phyloP scores from a whole-genome alignment of 768 basidiomycete species.

The Naganishia antarctica region DNA sequence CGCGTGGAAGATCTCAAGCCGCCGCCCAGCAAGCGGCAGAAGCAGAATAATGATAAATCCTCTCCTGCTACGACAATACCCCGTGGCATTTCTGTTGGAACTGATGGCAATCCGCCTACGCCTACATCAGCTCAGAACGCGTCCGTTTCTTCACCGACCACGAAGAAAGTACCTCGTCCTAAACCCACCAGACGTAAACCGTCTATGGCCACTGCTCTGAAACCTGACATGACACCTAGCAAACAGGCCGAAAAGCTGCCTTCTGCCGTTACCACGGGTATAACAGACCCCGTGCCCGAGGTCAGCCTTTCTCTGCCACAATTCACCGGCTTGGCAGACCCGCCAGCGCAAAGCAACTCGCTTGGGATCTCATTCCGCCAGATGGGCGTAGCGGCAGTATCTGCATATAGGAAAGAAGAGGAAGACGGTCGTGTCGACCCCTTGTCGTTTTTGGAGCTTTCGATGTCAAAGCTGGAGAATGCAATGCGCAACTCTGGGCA shows the following conservation, averaged over 20 bases:
- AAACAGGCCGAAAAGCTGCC: constrained; percentile 11
- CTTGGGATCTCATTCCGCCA: constrained; percentile 19
- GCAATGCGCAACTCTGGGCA: constrained; percentile 15
- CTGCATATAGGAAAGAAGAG: constrained; percentile 20
- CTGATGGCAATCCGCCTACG: constrained; percentile 14
- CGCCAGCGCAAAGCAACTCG: background rate
- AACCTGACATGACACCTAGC: constrained; percentile 4
- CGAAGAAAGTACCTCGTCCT: constrained; percentile 10
- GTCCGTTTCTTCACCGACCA: constrained; percentile 4
- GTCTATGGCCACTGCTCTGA: background rate
- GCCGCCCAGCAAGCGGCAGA: constrained; percentile 27
- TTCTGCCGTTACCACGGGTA: background rate
- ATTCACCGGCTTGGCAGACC: constrained; percentile 15
- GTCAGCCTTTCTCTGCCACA: constrained; percentile 9
- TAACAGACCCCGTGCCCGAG: background rate
- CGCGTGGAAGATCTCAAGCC: constrained; percentile 29
- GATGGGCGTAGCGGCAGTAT: constrained; percentile 17
- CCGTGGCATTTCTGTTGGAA: constrained; percentile 6
- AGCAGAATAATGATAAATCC: constrained; percentile 21
- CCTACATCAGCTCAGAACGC: constrained; percentile 1
- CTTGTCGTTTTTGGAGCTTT: constrained; percentile 1
- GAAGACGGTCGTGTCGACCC: constrained; percentile 18
- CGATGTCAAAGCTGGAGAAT: constrained; percentile 17
- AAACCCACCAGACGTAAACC: constrained; percentile 16
- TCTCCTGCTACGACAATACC: background rate